A percentile compares a stretch with the other conserved stretches of the same genome.
These are phyloP conservation scores for Orbilia blumenaviensis DNA, from an alignment of 2,329 filamentous ascomycete species.

Conservation along the genomic window DNA sequence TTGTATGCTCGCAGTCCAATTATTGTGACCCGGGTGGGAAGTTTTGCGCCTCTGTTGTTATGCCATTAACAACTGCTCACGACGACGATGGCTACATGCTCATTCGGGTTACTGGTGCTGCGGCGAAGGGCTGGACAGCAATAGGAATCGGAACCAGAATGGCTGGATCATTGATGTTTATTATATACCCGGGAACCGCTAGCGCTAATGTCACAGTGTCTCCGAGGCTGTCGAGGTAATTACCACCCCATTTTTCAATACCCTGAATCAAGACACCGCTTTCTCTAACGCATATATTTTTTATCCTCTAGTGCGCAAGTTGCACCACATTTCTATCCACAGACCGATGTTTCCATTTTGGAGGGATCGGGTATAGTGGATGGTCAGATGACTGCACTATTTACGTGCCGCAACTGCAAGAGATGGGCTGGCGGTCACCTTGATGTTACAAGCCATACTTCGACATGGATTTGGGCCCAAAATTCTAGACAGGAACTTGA, in stretches of 20 bases:
- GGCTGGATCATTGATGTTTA: conserved; percentile 63
- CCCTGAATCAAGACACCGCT: too few species aligned
- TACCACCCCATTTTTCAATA: background rate
- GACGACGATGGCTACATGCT: conserved; percentile 53
- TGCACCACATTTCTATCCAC: conserved; percentile 46
- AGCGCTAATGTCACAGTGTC: conserved; percentile 59
- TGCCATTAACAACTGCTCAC: conserved; percentile 30
- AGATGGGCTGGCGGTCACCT: conserved; percentile 64
- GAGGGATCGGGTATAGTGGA: conserved; percentile 55
- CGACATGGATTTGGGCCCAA: conserved; percentile 69
- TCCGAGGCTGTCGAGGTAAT: conserved; percentile 53
- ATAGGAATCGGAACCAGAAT: conserved; percentile 63
- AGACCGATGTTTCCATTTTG: conserved; percentile 53
- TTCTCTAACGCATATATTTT: background rate
- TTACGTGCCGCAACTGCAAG: conserved; percentile 65
- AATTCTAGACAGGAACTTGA: conserved; percentile 64
- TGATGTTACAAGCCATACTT: conserved; percentile 61
- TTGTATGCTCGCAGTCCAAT: conserved; percentile 39
- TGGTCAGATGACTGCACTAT: conserved; percentile 57
- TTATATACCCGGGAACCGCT: conserved; percentile 61
- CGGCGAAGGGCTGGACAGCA: conserved; percentile 61
- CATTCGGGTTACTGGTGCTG: conserved; percentile 55
- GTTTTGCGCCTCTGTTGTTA: conserved; percentile 45
- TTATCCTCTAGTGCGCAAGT: conserved; percentile 27
- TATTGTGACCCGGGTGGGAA: conserved; percentile 45